Percentiles rank a stretch among this genome's conserved stretches.
These are phyloP conservation scores for Nasturtium officinale DNA, from an alignment of 345 rosid genomes.

Conservation along the genomic window DNA sequence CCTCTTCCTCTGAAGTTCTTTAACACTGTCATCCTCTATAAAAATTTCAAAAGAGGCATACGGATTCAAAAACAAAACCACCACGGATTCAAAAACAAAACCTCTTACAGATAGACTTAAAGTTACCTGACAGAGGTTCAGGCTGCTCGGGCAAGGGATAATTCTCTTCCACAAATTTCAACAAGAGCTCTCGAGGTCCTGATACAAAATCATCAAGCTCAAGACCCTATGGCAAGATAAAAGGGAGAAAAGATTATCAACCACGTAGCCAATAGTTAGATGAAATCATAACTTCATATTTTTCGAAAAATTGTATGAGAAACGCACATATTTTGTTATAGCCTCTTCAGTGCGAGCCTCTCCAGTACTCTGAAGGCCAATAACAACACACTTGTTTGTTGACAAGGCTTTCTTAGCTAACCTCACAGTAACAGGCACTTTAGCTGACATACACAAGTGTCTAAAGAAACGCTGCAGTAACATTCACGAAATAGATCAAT, in stretches of 20 bases:
- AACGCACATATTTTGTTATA: slow-evolving; percentile 88
- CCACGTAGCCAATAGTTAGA: slow-evolving; percentile 21
- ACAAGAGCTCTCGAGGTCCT: slow-evolving; percentile 95
- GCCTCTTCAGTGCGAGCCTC: slow-evolving; percentile 99
- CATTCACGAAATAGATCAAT: slow-evolving; percentile 25
- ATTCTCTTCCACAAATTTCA: slow-evolving; percentile 97
- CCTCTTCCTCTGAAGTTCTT: slow-evolving; percentile 91
- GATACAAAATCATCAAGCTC: slow-evolving; percentile 99
- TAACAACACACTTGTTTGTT: slow-evolving; percentile 84
- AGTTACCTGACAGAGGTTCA: slow-evolving; percentile 77
- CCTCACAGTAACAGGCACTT: slow-evolving; percentile 91
- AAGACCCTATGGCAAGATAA: slow-evolving; percentile 59
- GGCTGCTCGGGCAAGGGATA: slow-evolving; percentile 96
- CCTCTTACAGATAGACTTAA: neutral
- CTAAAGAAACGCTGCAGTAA: slow-evolving; percentile 90
- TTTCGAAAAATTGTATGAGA: slow-evolving; percentile 14
- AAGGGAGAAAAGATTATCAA: slow-evolving; percentile 20
- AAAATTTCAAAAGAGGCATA: slow-evolving; percentile 31
- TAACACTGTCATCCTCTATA: slow-evolving; percentile 81
- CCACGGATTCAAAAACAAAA: slow-evolving; percentile 22
- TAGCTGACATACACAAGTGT: slow-evolving; percentile 98
- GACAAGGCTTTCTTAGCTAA: slow-evolving; percentile 78
- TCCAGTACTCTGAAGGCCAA: slow-evolving; percentile 99
- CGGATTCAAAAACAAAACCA: slow-evolving; percentile 10
- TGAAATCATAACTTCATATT: slow-evolving; percentile 16